A percentile compares a stretch with the other conserved stretches of the same genome.
These are phyloP conservation scores for Suillus subluteus DNA, from an alignment of 768 basidiomycete genomes.

Conservation along the genomic window DNA sequence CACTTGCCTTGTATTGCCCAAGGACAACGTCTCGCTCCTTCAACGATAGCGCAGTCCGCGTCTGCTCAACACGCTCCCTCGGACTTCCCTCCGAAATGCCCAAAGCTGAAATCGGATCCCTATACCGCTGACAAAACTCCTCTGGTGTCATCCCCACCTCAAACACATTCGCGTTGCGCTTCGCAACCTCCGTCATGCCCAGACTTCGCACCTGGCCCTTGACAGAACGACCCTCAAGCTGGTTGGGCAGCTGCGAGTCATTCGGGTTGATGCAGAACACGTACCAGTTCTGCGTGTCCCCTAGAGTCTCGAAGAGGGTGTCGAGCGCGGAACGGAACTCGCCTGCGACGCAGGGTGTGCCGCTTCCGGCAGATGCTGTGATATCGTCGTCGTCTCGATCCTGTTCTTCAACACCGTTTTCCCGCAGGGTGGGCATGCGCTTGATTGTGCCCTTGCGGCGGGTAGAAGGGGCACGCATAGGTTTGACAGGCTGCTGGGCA, in stretches of 20 bases:
- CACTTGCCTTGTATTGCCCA: constrained; percentile 77
- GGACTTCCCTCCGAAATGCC: constrained; percentile 64
- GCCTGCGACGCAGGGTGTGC: constrained; percentile 77
- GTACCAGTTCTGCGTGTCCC: constrained; percentile 90
- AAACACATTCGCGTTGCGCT: constrained; percentile 65
- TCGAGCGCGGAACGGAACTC: constrained; percentile 87
- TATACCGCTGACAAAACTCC: constrained; percentile 88
- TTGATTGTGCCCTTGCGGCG: constrained; percentile 77
- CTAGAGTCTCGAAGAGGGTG: constrained; percentile 83
- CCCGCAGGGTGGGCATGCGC: constrained; percentile 46
- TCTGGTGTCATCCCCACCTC: constrained; percentile 84
- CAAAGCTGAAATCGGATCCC: constrained; percentile 57
- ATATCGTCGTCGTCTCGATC: constrained; percentile 44
- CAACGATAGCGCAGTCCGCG: constrained; percentile 57
- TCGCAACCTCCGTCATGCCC: constrained; percentile 79
- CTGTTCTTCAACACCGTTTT: constrained; percentile 41
- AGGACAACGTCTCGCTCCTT: constrained; percentile 76
- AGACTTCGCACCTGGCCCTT: constrained; percentile 89
- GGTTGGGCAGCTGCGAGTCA: constrained; percentile 92
- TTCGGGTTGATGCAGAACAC: constrained; percentile 95
- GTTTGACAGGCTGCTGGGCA: constrained; percentile 91
- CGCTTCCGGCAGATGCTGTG: constrained; percentile 34
- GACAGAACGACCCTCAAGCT: constrained; percentile 88
- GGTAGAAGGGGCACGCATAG: constrained; percentile 91
- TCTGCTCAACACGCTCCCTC: constrained; percentile 63